These are phyloP conservation scores for Eucalyptus marginata DNA, from an alignment of 345 rosid genomes.

Conservation along the genomic window DNA sequence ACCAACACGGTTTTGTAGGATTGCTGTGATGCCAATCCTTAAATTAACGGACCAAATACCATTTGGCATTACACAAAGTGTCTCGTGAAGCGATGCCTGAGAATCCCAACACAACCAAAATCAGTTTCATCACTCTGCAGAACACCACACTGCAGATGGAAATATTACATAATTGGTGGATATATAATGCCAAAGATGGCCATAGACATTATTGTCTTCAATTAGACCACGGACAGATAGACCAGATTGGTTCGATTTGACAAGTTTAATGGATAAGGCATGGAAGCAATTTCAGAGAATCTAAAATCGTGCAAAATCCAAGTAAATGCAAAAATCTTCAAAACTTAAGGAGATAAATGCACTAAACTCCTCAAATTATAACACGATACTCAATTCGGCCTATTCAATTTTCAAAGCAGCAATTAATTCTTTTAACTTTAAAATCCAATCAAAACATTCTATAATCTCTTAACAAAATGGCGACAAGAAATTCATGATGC, in stretches of 20 bases:
- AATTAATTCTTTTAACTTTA: background rate
- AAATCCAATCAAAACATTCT: background rate
- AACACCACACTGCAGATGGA: background rate
- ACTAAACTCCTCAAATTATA: background rate
- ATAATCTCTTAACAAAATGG: background rate
- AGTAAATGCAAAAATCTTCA: background rate
- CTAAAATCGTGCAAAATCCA: background rate
- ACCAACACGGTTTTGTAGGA: constrained; percentile 89
- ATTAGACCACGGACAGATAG: background rate
- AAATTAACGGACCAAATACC: constrained; percentile 52
- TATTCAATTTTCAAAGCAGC: background rate
- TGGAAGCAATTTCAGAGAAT: background rate
- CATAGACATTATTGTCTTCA: background rate
- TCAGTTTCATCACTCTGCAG: background rate
- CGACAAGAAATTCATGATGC: background rate
- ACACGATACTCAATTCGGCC: background rate
- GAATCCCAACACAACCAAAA: background rate
- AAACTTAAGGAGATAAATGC: background rate
- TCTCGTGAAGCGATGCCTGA: constrained; percentile 51
- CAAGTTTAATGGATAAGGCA: background rate
- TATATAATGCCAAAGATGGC: background rate
- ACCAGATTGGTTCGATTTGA: background rate
- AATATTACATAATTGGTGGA: background rate
- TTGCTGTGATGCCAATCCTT: constrained; percentile 56
- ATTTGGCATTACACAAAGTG: constrained; percentile 33